These are phyloP conservation scores for Wallemia ichthyophaga DNA, from an alignment of 1,284 basidiomycete species.

Conservation along the genomic window DNA sequence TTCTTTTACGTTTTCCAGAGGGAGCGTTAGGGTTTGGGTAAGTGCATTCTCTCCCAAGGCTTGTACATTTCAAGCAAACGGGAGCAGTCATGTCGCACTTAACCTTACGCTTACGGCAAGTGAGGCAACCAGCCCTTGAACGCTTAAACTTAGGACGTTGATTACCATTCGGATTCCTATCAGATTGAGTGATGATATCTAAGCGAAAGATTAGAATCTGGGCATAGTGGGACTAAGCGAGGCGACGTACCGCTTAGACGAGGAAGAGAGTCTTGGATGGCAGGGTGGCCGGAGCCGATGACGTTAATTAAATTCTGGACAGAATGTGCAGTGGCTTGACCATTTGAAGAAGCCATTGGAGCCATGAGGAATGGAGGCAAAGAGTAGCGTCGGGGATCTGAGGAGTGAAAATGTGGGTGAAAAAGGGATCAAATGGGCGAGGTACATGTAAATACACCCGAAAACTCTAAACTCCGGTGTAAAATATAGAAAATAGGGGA, in stretches of 20 bases:
- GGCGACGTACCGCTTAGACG: background rate
- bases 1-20: too few species aligned
- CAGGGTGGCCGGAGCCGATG: background rate
- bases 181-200: background rate
- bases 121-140: background rate
- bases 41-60: background rate
- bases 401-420: too few species aligned
- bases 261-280: background rate
- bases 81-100: background rate
- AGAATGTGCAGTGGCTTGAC: background rate
- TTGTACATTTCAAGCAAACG: background rate
- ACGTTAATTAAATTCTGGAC: background rate
- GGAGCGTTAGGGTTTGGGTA: background rate
- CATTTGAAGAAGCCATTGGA: too few species aligned
- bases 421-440: too few species aligned
- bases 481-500: too few species aligned
- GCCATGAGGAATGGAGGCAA: background rate
- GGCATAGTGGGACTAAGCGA: background rate
- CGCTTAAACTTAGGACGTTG: background rate
- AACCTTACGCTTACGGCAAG: conserved; percentile 1
- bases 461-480: too few species aligned
- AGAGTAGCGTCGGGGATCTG: background rate
- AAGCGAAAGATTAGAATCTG: background rate
- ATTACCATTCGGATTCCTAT: background rate
- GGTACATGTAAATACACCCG: too few species aligned